phyloP scores from a whole-genome alignment of 1,139 yeast genomes.

The Pichia sp. region DNA sequence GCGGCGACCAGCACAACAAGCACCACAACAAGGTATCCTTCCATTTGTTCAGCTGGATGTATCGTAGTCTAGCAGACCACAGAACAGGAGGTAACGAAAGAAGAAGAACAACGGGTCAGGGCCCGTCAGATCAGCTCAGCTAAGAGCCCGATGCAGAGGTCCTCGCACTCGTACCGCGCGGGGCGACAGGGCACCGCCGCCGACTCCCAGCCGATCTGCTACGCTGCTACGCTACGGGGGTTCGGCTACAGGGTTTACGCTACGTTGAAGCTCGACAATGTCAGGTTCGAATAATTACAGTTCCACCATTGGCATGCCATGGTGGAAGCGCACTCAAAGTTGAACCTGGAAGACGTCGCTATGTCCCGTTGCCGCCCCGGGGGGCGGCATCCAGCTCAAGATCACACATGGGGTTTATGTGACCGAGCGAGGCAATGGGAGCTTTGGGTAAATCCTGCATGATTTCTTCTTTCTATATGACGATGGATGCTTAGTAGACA shows the following conservation, averaged over 20 bases:
- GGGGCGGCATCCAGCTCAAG: constrained; percentile 55
- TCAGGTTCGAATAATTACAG: constrained; percentile 67
- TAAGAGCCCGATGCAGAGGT: too few relatives aligned
- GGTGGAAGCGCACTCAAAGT: constrained; percentile 77
- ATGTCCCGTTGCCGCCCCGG: constrained; percentile 49
- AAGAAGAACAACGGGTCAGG: too few relatives aligned
- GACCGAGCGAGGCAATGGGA: constrained; percentile 76
- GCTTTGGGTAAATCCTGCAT: not conserved
- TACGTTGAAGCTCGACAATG: constrained; percentile 31
- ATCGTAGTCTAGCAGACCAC: not conserved
- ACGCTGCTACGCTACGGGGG: not conserved
- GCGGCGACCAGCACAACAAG: constrained; percentile 14
- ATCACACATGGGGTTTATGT: constrained; percentile 31
- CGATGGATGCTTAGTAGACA: not conserved
- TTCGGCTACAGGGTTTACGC: not conserved
- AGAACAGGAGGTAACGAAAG: too few relatives aligned
- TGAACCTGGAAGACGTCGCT: constrained; percentile 38
- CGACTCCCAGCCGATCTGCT: not conserved
- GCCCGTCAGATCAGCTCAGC: too few relatives aligned
- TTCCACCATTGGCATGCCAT: constrained; percentile 52
- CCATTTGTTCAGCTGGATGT: constrained; percentile 11
- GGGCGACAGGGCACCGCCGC: too few relatives aligned
- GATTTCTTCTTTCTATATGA: not conserved
- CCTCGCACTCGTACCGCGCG: too few relatives aligned
- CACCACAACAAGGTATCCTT: constrained; percentile 15